Evolutionary conservation across 352 stramenopile genomes (phyloP).

Genomic region (Phytophthora quininea): DNA sequence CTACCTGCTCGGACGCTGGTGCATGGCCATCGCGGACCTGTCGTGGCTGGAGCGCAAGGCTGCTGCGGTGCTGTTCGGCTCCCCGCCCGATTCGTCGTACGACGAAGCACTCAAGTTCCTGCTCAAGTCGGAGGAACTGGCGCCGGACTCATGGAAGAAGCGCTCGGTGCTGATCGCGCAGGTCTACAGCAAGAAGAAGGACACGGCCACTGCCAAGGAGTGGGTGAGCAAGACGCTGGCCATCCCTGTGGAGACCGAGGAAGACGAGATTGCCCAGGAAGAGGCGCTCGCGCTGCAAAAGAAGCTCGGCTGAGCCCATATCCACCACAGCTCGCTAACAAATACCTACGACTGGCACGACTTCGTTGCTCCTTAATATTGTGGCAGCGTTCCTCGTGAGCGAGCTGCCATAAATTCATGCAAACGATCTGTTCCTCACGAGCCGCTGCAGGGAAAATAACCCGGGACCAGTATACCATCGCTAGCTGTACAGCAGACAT

Average conservation of each 20-base stretch:
- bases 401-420: too few relatives aligned
- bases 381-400: too few relatives aligned
- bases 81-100: slow-evolving; percentile 82
- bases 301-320: slow-evolving; percentile 46
- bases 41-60: slow-evolving; percentile 89
- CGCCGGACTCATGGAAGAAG: slow-evolving; percentile 84
- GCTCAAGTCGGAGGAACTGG: slow-evolving; percentile 75
- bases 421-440: too few relatives aligned
- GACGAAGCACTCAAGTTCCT: slow-evolving; percentile 81
- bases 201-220: slow-evolving; percentile 64
- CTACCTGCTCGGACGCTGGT: slow-evolving; percentile 85
- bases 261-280: slow-evolving; percentile 73
- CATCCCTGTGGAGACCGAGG: slow-evolving; percentile 57
- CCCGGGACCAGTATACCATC: too few relatives aligned
- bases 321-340: not conserved
- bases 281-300: slow-evolving; percentile 71
- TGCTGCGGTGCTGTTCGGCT: slow-evolving; percentile 79
- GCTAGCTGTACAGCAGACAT: too few relatives aligned
- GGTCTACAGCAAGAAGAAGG: slow-evolving; percentile 83
- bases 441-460: too few relatives aligned
- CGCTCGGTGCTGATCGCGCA: slow-evolving; percentile 83
- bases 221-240: slow-evolving; percentile 77
- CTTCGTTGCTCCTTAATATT: too few relatives aligned
- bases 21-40: slow-evolving; percentile 83
- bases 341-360: too few relatives aligned